Base-by-base conservation (phyloP, 177 flowering plant species). In the Vitis hybrid region DNA sequence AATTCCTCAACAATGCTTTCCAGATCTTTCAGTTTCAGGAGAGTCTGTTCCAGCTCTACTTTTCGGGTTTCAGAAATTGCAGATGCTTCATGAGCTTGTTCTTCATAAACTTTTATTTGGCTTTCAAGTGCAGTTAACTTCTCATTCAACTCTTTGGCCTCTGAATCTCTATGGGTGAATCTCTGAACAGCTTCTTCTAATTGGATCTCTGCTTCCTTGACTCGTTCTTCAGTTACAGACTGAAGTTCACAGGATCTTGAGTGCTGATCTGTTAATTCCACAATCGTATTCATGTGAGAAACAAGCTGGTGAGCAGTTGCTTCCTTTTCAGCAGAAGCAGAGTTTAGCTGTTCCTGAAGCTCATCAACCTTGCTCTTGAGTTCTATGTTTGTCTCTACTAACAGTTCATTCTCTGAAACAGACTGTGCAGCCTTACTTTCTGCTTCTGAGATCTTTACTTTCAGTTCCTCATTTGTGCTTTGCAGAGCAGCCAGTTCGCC, bases 371-470 rank as follows among this genome's bases (percentile, higher is more conserved):
- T 87, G 77, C 58, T 77, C 73, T 86, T 84, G 57, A 93, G 90
- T 74, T 91, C 93, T 30, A 69, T 60, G 66, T 88, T 93, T 54
- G 91, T 90, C 74, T 87, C 88, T 41, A 78, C 82, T 68, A 91
- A 82, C 61, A 86, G 61, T 72, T 86, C 89, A 59, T 85, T 90
- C 70, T 91, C 94, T 18, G 95, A 86, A 24, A 58, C 57, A 18
- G 84, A 82, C 78, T 80, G 84, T 4, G 79, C 79, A 73, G 80
- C 81, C 79, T 78, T 86, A 13, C 71, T 74, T 81, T 89, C 90
- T 21, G 83, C 83, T 83, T 86, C 90, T 48, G 50, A 58, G 35
- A 90, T 69, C 79, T 82, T 76, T 61, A 60, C 77, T 61, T 68
- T 79, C 10, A 89, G 88, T 66, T 85, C 90, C 49, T 81, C 92